Base-by-base conservation (phyloP, 805 yeast genomes). In the Lipomyces chichibuensis region DNA sequence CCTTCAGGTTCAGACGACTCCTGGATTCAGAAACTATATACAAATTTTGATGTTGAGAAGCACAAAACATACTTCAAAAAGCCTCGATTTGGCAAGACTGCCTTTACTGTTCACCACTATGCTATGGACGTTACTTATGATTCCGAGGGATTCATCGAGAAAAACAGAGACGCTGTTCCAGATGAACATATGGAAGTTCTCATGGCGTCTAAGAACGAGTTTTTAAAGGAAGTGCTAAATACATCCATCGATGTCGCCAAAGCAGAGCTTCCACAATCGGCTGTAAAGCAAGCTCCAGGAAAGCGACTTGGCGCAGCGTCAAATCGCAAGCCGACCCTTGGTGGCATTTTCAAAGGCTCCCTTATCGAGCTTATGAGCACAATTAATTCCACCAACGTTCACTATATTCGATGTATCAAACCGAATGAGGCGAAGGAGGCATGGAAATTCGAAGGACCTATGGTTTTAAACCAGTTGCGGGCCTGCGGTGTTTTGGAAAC, bases 401-500 rank as follows among this genome's bases (percentile, higher is more conserved):
- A 94, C 78, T 94, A 94, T 76, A 94, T 94, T 76, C 89, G 99
- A 77, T 94, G 99, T 83, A 94, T 95, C 77, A 94, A 94, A 79
- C 98, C 99, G 5, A 94, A 94, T 77, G 97, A 92, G 75, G 88
- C 87, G 71, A 94, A 95, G 79, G 88, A 87, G 69, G 97, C 98
- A 1, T 94, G 99, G 98, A 89, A 88, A 77, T 94, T 94, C 79
- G 97, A 92, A 75, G 92, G 96, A 17, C 84, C 92, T 55, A 93
- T 94, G 98, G 98, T 94, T 14, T 83, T 95, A 68, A 89, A 96
- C 5, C 99, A 94, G 79, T 84, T 94, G 70, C 86, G 99, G 77
- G 99, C 99, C 5, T 94, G 99, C 83, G 99, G 99, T 89, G 98
- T 94, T 58, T 83, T 94, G 73, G 99, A 95, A 77, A 95, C 99